Evolutionary conservation across 768 basidiomycete genomes (phyloP), one percentile per base, ranked within the genome.

Genomic region (Psilocybe tampanensis): DNA sequence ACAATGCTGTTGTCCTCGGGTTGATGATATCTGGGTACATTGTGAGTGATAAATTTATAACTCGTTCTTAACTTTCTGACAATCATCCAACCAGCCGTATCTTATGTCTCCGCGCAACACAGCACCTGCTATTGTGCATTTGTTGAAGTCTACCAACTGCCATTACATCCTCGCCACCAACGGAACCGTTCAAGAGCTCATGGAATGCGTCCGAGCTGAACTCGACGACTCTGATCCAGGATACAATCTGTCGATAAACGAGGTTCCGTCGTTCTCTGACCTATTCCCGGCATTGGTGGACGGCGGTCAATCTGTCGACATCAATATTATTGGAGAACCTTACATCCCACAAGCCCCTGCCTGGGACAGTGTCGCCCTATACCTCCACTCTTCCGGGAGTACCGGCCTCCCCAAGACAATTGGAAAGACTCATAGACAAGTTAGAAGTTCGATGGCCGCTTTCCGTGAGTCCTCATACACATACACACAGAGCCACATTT

Each of bases 321-420:
- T 61, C 67, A 2, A 76, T 72, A 34, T 66, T 22, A 51, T 56
- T 2, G 22, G 21, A 2, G 23, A 36, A 3, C 41, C 50, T 12
- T 51, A 58, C 48, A 22, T 13, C 12, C 12, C 12, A 3, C 4
- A 39, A n/a, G 36, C 12, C n/a, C 36, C n/a, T 13, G 15, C 3
- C 7, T 69, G 41, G 49, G 65, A 52, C 43, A 64, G 71, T 33
- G 44, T 70, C 17, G 53, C 69, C 32, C 43, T 75, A 12, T 81
- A 77, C 52, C 59, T 80, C 0, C 79, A 82, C 55, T 82, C 82
- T 0, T 82, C 82, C 6, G 80, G 80, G 24, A 80, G 78, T 42
- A 79, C 80, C 0, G 78, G 80, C 3, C 69, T 77, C 39, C 80
- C 81, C 0, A 81, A 78, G 53, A 58, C 76, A 2, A 73, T 82